Evolutionary conservation across 495 filamentous ascomycete species (phyloP).

Genomic region (Hypoxylon subgilvum): DNA sequence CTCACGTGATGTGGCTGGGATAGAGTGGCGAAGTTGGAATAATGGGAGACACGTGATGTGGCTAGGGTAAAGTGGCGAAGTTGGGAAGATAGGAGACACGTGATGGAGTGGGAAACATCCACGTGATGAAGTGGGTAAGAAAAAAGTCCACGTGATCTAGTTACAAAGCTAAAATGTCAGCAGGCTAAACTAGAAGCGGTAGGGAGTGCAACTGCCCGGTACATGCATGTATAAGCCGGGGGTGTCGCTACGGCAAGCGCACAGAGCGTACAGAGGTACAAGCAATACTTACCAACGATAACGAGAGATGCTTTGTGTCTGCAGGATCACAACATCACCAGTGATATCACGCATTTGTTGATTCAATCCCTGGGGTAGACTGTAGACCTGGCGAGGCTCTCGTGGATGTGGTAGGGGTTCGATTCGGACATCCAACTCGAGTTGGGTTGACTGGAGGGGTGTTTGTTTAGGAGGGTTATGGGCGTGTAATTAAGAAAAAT

Average conservation of each 20-base stretch:
- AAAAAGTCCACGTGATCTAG: not conserved
- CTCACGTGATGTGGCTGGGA: slow-evolving; percentile 25
- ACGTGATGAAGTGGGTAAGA: too few relatives aligned
- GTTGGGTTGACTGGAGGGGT: not conserved
- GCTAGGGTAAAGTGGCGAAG: too few relatives aligned
- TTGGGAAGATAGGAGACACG: not conserved
- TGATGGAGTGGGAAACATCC: too few relatives aligned
- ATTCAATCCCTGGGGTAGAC: too few relatives aligned
- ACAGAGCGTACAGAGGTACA: not conserved
- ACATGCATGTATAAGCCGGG: too few relatives aligned
- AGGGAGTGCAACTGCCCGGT: too few relatives aligned
- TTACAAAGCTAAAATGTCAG: not conserved
- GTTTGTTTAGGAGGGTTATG: slow-evolving; percentile 16
- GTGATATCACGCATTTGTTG: too few relatives aligned
- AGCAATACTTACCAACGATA: not conserved
- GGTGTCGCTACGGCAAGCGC: too few relatives aligned
- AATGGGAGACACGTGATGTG: too few relatives aligned
- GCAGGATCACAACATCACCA: not conserved
- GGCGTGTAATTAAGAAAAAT: slow-evolving; percentile 24
- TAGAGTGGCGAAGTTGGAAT: too few relatives aligned
- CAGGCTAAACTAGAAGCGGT: not conserved
- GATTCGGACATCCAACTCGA: not conserved
- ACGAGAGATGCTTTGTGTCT: not conserved
- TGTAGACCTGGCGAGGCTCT: too few relatives aligned
- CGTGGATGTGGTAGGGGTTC: too few relatives aligned